Conservation (phyloP, 331 rosid species). For the Acacia concinna region DNA sequence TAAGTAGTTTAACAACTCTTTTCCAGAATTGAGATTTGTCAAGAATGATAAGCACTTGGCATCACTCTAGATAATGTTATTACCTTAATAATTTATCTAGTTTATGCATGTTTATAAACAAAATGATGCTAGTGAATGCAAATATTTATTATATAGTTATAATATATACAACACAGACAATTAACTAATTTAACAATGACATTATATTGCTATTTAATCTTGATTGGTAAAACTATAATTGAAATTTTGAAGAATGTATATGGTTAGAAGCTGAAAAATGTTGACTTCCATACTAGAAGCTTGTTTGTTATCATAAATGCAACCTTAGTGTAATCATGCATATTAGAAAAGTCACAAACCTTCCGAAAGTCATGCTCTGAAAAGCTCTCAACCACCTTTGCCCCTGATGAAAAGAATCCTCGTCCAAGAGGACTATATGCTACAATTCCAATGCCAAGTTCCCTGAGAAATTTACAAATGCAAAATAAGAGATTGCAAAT, state of each 20-base stretch:
- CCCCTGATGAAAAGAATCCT: slow-evolving; percentile 64
- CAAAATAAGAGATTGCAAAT: not conserved
- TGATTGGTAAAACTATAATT: not conserved
- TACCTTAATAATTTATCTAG: not conserved
- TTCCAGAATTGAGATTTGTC: not conserved
- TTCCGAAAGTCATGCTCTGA: slow-evolving; percentile 35
- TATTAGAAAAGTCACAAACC: slow-evolving; percentile 38
- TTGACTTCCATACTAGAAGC: not conserved
- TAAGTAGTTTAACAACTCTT: not conserved
- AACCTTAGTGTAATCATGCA: not conserved
- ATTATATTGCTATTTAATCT: not conserved
- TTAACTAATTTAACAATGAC: not conserved
- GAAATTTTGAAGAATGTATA: not conserved
- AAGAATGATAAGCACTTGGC: not conserved
- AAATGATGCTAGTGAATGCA: not conserved
- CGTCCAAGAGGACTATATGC: slow-evolving; percentile 79
- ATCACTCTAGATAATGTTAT: not conserved
- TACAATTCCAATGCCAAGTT: slow-evolving; percentile 78
- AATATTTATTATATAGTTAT: not conserved
- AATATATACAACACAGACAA: not conserved
- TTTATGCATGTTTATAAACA: not conserved
- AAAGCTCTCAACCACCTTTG: slow-evolving; percentile 41
- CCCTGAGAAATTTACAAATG: slow-evolving; percentile 34
- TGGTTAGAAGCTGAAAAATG: not conserved
- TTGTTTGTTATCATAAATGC: not conserved